Percentiles rank a stretch among this genome's conserved stretches.
Conservation (phyloP, 2,329 filamentous ascomycete species). For the Colletotrichum incanum region DNA sequence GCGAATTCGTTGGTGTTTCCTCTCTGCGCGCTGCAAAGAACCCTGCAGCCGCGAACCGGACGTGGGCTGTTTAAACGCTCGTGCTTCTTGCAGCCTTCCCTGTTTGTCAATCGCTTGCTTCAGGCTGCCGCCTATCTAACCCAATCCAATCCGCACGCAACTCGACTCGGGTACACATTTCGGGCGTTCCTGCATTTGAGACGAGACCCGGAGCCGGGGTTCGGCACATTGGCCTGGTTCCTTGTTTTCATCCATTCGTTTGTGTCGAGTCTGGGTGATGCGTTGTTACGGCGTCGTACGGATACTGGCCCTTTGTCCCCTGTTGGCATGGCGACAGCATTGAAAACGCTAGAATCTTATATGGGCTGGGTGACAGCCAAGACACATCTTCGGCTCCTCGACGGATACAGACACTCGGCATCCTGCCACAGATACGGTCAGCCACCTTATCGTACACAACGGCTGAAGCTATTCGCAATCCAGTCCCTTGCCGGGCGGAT, state of each 20-base stretch:
- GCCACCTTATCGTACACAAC: neutral
- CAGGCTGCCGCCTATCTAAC: constrained; percentile 28
- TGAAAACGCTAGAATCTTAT: constrained; percentile 12
- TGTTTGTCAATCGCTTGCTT: constrained; percentile 22
- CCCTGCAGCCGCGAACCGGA: neutral
- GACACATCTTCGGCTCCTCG: constrained; percentile 10
- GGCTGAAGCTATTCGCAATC: constrained; percentile 33
- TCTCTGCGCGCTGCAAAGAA: neutral
- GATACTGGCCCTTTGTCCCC: constrained; percentile 25
- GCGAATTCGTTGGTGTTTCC: neutral
- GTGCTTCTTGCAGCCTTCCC: constrained; percentile 6
- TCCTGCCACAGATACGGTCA: constrained; percentile 22
- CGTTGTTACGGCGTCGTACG: constrained; percentile 26
- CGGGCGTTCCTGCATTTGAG: constrained; percentile 41
- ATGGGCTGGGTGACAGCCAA: constrained; percentile 18
- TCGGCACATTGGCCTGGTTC: constrained; percentile 12
- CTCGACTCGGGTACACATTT: constrained; percentile 24
- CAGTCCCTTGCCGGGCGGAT: constrained; percentile 16
- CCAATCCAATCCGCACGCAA: constrained; percentile 34
- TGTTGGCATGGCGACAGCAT: constrained; percentile 42
- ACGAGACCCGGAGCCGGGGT: constrained; percentile 35
- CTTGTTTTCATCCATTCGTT: constrained; percentile 36
- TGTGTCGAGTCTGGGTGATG: constrained; percentile 38
- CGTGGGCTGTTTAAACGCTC: neutral
- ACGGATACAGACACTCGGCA: constrained; percentile 16